These are phyloP conservation scores for Boletus rubroflammeus DNA, from an alignment of 768 basidiomycete species.

Conservation along the genomic window DNA sequence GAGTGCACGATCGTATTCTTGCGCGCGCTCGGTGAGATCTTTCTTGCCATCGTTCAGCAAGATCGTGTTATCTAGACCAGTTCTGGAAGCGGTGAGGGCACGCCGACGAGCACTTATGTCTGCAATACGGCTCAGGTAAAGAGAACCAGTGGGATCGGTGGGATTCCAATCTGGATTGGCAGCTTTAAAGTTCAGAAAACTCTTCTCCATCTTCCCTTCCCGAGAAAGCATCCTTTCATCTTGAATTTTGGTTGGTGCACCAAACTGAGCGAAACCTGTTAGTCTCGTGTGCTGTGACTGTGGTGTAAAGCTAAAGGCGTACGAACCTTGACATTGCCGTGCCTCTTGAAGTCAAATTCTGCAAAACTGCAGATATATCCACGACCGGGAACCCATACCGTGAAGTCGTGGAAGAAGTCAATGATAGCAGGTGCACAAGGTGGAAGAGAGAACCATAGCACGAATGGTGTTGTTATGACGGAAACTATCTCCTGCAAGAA, in stretches of 20 bases:
- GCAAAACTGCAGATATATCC: conserved; percentile 98
- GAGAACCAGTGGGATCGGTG: conserved; percentile 82
- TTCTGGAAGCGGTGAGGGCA: conserved; percentile 26
- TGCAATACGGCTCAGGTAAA: conserved; percentile 84
- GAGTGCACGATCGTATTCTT: conserved; percentile 74
- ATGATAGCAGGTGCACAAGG: conserved; percentile 85
- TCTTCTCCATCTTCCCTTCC: conserved; percentile 99
- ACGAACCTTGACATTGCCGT: conserved; percentile 84
- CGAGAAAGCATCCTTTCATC: conserved; percentile 81
- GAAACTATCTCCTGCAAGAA: conserved; percentile 88
- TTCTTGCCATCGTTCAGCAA: conserved; percentile 34
- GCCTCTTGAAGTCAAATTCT: conserved; percentile 94
- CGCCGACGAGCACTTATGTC: conserved; percentile 53
- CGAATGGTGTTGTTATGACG: conserved; percentile 89
- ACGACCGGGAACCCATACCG: conserved; percentile 92
- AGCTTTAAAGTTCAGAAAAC: conserved; percentile 92
- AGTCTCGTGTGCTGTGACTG: background rate
- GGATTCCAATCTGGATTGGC: conserved; percentile 97
- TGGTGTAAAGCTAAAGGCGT: background rate
- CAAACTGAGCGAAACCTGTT: conserved; percentile 51
- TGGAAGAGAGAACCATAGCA: conserved; percentile 91
- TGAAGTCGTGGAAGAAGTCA: conserved; percentile 98
- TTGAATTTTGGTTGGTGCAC: conserved; percentile 66
- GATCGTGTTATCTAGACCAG: conserved; percentile 26
- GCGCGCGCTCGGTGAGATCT: conserved; percentile 49